phyloP scores from a whole-genome alignment of 768 basidiomycete genomes.

The Pisolithus sp. region DNA sequence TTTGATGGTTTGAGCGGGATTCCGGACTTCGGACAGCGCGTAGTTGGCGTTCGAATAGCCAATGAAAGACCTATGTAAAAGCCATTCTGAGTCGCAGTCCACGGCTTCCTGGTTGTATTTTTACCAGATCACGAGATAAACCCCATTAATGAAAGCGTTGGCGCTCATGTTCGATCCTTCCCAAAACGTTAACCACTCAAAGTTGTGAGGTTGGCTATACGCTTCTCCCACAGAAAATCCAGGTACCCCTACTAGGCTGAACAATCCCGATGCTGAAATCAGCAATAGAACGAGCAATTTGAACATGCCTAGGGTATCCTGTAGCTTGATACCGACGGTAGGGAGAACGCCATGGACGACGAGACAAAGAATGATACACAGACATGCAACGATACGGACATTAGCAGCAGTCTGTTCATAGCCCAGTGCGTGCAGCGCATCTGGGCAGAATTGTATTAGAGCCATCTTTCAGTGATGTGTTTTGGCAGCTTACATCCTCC shows the following conservation, averaged over 20 bases:
- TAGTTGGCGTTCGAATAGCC: constrained; percentile 76
- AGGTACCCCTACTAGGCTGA: constrained; percentile 42
- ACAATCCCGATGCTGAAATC: constrained; percentile 48
- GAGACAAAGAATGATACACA: constrained; percentile 51
- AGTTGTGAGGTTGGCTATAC: constrained; percentile 51
- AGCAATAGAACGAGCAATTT: constrained; percentile 52
- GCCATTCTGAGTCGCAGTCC: neutral
- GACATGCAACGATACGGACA: constrained; percentile 47
- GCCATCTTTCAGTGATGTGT: neutral
- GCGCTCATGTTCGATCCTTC: constrained; percentile 48
- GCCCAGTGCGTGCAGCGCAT: constrained; percentile 50
- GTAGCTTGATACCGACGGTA: constrained; percentile 52
- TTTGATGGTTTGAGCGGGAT: constrained; percentile 68
- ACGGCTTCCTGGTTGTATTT: constrained; percentile 26
- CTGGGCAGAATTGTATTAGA: constrained; percentile 30
- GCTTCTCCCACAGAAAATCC: constrained; percentile 46
- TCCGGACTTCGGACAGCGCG: constrained; percentile 60
- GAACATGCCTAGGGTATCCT: constrained; percentile 56
- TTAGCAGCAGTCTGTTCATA: constrained; percentile 39
- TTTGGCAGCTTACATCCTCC: constrained; percentile 54
- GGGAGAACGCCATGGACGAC: constrained; percentile 50
- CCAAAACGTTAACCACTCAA: constrained; percentile 57
- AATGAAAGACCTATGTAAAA: constrained; percentile 50
- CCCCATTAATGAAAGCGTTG: constrained; percentile 57
- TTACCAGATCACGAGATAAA: constrained; percentile 62